phyloP scores from a whole-genome alignment of 805 yeast genomes.

The Starmera amethionina region DNA sequence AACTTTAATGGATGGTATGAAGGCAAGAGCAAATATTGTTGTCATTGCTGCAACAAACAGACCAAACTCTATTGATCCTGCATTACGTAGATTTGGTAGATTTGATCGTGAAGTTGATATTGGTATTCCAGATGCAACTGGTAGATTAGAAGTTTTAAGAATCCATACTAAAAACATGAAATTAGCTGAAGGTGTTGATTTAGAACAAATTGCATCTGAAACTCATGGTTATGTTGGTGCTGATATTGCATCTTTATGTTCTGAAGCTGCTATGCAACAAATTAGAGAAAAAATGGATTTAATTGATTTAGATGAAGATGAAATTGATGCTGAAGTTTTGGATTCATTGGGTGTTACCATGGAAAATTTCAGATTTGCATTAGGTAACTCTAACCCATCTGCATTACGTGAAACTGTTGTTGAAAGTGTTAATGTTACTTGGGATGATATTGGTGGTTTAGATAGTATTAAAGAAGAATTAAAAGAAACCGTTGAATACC shows the following conservation, averaged over 20 bases:
- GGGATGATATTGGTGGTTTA: constrained; percentile 99
- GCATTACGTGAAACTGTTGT: constrained; percentile 99
- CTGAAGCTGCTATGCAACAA: constrained; percentile 99
- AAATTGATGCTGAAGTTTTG: constrained; percentile 93
- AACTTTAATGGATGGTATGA: constrained; percentile 99
- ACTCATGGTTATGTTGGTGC: constrained; percentile 99
- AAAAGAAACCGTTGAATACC: constrained; percentile 98
- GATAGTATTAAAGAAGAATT: constrained; percentile 94
- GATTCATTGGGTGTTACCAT: constrained; percentile 96
- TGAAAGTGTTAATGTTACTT: constrained; percentile 94
- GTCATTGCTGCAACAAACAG: constrained; percentile 95
- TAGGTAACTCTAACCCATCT: constrained; percentile 97
- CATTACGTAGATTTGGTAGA: constrained; percentile 82
- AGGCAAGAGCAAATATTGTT: constrained; percentile 96
- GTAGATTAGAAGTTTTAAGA: constrained; percentile 92
- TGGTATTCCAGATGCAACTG: constrained; percentile 97
- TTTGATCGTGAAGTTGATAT: constrained; percentile 86
- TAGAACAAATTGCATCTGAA: constrained; percentile 92
- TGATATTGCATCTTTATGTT: constrained; percentile 94
- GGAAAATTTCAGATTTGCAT: constrained; percentile 97
- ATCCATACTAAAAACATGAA: constrained; percentile 99
- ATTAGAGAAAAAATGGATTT: constrained; percentile 99
- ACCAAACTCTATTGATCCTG: constrained; percentile 67
- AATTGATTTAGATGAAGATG: constrained; percentile 91
- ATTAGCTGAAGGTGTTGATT: constrained; percentile 87